Evolutionary conservation across 805 yeast species (phyloP), one percentile per base, ranked within the genome.

Genomic region (Starmerella apicola): DNA sequence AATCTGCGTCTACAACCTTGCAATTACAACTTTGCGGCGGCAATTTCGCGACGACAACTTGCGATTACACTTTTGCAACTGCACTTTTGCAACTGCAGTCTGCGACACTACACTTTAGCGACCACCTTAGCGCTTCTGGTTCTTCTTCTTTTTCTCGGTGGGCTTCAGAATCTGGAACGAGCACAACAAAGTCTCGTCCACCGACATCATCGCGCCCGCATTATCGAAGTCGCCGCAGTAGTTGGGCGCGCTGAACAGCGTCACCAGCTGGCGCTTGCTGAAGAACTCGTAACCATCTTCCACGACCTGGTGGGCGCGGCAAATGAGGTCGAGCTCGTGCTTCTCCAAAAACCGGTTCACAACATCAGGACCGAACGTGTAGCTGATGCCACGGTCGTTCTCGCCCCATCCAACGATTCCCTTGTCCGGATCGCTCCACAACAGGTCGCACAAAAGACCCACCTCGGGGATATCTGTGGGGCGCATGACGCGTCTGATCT

Each of bases 151-250:
- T 73, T 88, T 88, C 62, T 91, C 97, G 38, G 98, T 96, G 23
- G 98, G 98, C 65, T 91, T 91, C 62, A 88, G 74, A 56, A 88
- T 91, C 52, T 65, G 69, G 62, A 88, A 88, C 15, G 96, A 86
- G 68, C 98, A 88, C 55, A 88, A 70, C 57, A 88, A 72, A 62
- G 88, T 78, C 66, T 91, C 97, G 63, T 91, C 97, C 42, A 88
- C 97, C 56, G 93, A 77, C 98, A 88, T 88, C 97, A 91, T 91
- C 31, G 98, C 98, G 58, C 97, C 98, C 2, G 97, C 96, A 58
- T 88, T 88, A 64, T 88, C 98, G 60, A 88, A 88, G 64, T 91
- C 97, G 55, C 98, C 98, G 72, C 97, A 91, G 62, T 86, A 86
- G 65, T 91, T 91, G 53, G 98, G 98, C 42, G 98, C 98, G 39